Evolutionary conservation across 805 yeast genomes (phyloP), one percentile per base, ranked within the genome.

Genomic region (Wickerhamiella australiensis): DNA sequence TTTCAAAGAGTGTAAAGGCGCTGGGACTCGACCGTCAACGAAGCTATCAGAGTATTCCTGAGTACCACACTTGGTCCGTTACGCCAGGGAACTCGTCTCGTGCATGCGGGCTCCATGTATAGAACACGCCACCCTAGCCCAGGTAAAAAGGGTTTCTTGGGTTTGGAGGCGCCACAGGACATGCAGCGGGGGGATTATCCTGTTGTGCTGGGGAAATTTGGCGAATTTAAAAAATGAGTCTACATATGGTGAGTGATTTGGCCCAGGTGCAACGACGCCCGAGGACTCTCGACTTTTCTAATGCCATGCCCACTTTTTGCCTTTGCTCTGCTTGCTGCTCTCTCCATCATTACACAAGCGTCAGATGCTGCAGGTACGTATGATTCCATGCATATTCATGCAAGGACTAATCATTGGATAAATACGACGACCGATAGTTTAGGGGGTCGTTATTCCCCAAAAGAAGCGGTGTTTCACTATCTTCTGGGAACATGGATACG

Each of bases 401-500:
- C 38, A 9, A 8, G 13, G 12, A 20, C 21, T 13, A 38, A 6
- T 38, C 42, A 13, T 38, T 13, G 21, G n/a, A 13, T 13, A 21
- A 38, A 21, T 41, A 41, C 4, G 25, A 41, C 4, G 25, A 12
- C 21, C 31, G 20, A 33, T 20, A 41, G 31, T 41, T 41, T 12
- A 9, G 13, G 6, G 31, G 31, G 18, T 11, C n/a, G n/a, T n/a
- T 36, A 23, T 25, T 22, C 5, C 21, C 31, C 8, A 25, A 6
- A 3, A 31, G 50, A 11, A 59, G 52, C 5, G 60, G 62, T 27
- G 51, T 50, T 25, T 58, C 60, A 33, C 46, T 41, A n/a, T 49
- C 43, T 8, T 53, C 54, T 1, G 59, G 57, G 17, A 53, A 47
- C 61, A 58, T 57, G 3, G 58, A 47, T 13, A 53, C 44, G 43